Percentiles rank a stretch among this genome's conserved stretches.
Evolutionary conservation across 345 rosid genomes (phyloP).

Genomic region (Bruguiera gymnorhiza): DNA sequence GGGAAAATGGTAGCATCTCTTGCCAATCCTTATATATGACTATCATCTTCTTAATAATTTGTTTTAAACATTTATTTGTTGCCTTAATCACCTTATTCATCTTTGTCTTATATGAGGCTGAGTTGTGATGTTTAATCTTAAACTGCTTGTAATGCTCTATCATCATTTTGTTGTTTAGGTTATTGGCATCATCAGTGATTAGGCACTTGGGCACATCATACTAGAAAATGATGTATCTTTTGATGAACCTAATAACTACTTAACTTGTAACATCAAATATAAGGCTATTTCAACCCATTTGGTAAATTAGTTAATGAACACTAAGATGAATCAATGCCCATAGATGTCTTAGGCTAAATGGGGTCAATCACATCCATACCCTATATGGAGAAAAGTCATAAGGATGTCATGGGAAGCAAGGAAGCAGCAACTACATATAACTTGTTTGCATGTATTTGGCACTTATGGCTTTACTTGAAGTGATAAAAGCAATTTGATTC

Average conservation of each 20-base stretch:
- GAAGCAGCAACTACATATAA: too few relatives aligned
- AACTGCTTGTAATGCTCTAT: too few relatives aligned
- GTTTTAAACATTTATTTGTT: neutral
- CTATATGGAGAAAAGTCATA: neutral
- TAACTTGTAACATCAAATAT: neutral
- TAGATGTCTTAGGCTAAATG: neutral
- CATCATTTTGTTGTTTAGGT: neutral
- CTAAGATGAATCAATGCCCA: neutral
- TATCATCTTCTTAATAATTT: neutral
- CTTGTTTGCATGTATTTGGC: neutral
- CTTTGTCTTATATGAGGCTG: neutral
- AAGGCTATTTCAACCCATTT: neutral
- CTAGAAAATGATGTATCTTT: neutral
- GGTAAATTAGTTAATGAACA: neutral
- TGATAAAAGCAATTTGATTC: neutral
- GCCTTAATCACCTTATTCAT: neutral
- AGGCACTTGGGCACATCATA: neutral
- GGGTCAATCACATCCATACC: neutral
- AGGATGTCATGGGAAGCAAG: too few relatives aligned
- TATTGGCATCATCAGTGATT: neutral
- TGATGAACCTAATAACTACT: neutral
- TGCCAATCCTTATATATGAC: too few relatives aligned
- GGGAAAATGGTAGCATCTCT: rapidly evolving
- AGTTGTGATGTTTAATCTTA: too few relatives aligned
- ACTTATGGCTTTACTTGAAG: neutral